Evolutionary conservation across 1,284 basidiomycete genomes (phyloP).

Genomic region (Leccinum glutinopallens): DNA sequence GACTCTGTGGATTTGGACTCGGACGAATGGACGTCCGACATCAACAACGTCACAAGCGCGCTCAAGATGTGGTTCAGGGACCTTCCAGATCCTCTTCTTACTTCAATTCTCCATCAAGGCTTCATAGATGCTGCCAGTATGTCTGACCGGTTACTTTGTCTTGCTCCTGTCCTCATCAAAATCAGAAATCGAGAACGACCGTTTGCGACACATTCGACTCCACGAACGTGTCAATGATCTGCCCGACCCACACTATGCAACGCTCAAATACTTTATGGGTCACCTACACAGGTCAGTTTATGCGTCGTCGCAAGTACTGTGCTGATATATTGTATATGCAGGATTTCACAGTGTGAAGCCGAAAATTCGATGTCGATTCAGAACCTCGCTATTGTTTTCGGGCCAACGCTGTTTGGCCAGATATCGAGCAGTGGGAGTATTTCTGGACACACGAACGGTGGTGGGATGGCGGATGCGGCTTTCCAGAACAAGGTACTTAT

Average conservation of each 20-base stretch:
- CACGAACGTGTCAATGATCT: conserved; percentile 98
- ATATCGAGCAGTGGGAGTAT: conserved; percentile 40
- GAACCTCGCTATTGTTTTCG: conserved; percentile 97
- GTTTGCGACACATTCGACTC: conserved; percentile 90
- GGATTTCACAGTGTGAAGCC: conserved; percentile 72
- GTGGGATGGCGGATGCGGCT: conserved; percentile 53
- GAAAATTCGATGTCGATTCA: conserved; percentile 93
- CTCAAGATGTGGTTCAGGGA: conserved; percentile 98
- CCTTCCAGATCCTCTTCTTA: conserved; percentile 92
- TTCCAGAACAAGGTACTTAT: conserved; percentile 51
- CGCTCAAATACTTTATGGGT: conserved; percentile 93
- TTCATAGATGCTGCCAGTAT: conserved; percentile 96
- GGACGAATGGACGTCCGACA: conserved; percentile 91
- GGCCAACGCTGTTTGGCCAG: conserved; percentile 88
- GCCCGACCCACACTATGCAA: conserved; percentile 97
- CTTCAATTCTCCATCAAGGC: conserved; percentile 80
- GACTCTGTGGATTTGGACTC: conserved; percentile 83
- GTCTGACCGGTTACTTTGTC: conserved; percentile 35
- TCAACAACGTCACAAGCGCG: conserved; percentile 93
- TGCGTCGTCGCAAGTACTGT: not conserved
- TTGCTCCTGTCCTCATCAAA: conserved; percentile 12
- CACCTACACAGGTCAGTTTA: conserved; percentile 79
- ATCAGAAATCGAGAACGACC: conserved; percentile 89
- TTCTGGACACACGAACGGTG: conserved; percentile 48
- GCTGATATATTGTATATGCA: conserved; percentile 35